A percentile compares a stretch with the other conserved stretches of the same genome.
These are phyloP conservation scores for Secale cereale DNA, from an alignment of 176 grass and related monocot species.

Conservation along the genomic window DNA sequence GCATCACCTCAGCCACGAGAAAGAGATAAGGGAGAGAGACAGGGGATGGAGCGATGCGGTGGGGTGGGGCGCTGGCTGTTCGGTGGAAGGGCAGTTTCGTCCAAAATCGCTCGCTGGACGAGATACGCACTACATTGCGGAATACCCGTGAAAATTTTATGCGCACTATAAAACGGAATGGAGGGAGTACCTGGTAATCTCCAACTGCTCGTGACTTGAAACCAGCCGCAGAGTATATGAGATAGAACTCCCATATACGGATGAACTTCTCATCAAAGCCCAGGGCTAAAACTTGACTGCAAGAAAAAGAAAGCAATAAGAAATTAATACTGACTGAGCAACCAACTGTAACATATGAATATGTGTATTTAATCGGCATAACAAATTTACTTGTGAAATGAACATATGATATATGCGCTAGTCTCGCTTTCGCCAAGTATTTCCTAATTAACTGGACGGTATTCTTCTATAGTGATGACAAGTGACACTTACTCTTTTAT, in stretches of 20 bases:
- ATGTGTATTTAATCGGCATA: background rate
- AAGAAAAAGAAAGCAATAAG: background rate
- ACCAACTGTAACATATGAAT: background rate
- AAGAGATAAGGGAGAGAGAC: too few species aligned
- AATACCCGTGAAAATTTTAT: too few species aligned
- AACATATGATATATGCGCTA: background rate
- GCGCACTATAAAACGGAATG: too few species aligned
- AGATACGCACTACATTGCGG: too few species aligned
- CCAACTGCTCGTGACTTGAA: background rate
- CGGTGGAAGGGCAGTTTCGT: too few species aligned
- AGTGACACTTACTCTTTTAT: background rate
- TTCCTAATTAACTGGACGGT: background rate
- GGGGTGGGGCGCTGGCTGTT: too few species aligned
- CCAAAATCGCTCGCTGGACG: too few species aligned
- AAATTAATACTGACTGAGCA: background rate
- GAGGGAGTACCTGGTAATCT: background rate
- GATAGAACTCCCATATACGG: background rate
- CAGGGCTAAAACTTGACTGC: background rate
- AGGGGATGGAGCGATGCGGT: too few species aligned
- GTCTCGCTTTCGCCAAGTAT: background rate
- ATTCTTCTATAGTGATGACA: background rate
- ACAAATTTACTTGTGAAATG: background rate
- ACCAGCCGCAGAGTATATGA: background rate
- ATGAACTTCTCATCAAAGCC: conserved; percentile 9
- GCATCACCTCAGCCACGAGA: too few species aligned